phyloP scores from a whole-genome alignment of 2,329 filamentous ascomycete species.

The Tolypocladium guangdongense region DNA sequence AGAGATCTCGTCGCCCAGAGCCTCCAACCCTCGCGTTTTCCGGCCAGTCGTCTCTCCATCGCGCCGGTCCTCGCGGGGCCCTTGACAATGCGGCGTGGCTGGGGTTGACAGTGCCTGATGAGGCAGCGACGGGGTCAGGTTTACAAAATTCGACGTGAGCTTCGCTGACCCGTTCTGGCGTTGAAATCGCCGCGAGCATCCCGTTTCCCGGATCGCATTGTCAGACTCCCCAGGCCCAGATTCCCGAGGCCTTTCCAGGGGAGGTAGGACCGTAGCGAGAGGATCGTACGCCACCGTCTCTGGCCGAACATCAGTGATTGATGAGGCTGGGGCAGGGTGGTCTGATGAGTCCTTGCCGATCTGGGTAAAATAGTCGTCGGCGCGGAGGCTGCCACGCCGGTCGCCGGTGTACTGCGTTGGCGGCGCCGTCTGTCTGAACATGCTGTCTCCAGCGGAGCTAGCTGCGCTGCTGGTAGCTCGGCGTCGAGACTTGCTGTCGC shows the following conservation, averaged over 20 bases:
- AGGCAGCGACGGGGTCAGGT: slow-evolving; percentile 18
- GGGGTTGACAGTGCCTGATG: slow-evolving; percentile 17
- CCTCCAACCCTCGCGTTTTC: slow-evolving; percentile 28
- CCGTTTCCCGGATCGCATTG: neutral
- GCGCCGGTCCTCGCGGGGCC: slow-evolving; percentile 26
- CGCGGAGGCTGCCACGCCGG: slow-evolving; percentile 41
- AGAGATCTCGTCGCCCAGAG: slow-evolving; percentile 31
- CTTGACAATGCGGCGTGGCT: slow-evolving; percentile 26
- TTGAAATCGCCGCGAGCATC: slow-evolving; percentile 15
- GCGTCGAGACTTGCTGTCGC: slow-evolving; percentile 41
- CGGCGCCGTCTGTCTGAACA: slow-evolving; percentile 33
- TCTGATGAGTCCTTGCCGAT: slow-evolving; percentile 22
- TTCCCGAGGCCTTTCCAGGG: slow-evolving; percentile 8
- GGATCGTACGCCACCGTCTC: slow-evolving; percentile 26
- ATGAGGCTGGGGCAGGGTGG: slow-evolving; percentile 14
- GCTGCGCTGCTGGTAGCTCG: slow-evolving; percentile 52
- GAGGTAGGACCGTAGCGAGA: slow-evolving; percentile 25
- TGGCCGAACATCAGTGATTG: slow-evolving; percentile 11
- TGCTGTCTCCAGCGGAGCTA: slow-evolving; percentile 50
- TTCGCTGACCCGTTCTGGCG: slow-evolving; percentile 35
- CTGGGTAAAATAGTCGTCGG: slow-evolving; percentile 43
- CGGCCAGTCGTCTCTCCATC: slow-evolving; percentile 25
- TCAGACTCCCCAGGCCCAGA: neutral
- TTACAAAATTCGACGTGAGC: slow-evolving; percentile 30
- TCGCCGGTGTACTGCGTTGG: slow-evolving; percentile 41